These are phyloP conservation scores for Primulina huaijiensis DNA, from an alignment of 257 asterid species.

Conservation along the genomic window DNA sequence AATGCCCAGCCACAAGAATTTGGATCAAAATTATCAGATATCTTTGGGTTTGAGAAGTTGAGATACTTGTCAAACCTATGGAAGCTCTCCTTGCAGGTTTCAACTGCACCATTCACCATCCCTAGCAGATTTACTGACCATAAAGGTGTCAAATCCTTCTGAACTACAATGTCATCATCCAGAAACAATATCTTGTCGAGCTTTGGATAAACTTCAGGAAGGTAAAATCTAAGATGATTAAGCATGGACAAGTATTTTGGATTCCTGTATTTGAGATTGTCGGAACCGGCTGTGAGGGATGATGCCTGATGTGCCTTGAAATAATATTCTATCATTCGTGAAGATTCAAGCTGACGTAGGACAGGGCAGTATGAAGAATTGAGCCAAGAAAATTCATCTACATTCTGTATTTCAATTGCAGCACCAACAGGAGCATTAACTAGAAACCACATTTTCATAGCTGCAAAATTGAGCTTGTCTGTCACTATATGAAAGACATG, in stretches of 20 bases:
- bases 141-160: constrained; percentile 85
- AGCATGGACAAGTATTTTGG: constrained; percentile 94
- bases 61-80: constrained; percentile 90
- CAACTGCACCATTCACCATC: constrained; percentile 94
- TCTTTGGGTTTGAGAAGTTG: constrained; percentile 82
- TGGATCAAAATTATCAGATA: constrained; percentile 78
- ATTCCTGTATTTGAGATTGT: constrained; percentile 89
- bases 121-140: constrained; percentile 85
- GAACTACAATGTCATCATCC: constrained; percentile 93
- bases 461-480: constrained; percentile 82
- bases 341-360: constrained; percentile 87
- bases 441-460: constrained; percentile 98
- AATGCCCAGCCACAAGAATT: constrained; percentile 95
- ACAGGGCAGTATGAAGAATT: constrained; percentile 95
- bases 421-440: constrained; percentile 73
- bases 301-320: constrained; percentile 91
- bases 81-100: constrained; percentile 95
- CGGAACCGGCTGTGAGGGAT: constrained; percentile 62
- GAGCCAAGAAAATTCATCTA: constrained; percentile 90
- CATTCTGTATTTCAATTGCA: constrained; percentile 71
- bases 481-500: constrained; percentile 92
- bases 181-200: constrained; percentile 78
- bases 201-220: constrained; percentile 90
- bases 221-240: constrained; percentile 91
- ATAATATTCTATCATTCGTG: constrained; percentile 88